These are phyloP conservation scores for Arthroderma sp. DNA, from an alignment of 2,329 filamentous ascomycete genomes.

Conservation along the genomic window DNA sequence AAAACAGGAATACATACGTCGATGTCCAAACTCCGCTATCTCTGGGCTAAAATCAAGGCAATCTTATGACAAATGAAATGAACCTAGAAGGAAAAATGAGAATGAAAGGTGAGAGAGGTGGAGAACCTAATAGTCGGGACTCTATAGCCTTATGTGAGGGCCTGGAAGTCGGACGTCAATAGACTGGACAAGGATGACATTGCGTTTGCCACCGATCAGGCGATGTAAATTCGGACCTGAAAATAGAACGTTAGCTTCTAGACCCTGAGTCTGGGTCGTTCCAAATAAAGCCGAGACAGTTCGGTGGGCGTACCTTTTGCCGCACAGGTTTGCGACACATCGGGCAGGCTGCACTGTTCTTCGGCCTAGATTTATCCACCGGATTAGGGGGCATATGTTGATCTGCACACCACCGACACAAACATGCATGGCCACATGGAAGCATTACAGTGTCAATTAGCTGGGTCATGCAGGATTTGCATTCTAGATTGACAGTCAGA, in stretches of 20 bases:
- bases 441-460: constrained; percentile 39
- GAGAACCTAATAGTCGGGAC: neutral
- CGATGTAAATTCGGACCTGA: constrained; percentile 2
- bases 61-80: too few species aligned
- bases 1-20: too few species aligned
- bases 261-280: too few species aligned
- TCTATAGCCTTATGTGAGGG: too few species aligned
- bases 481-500: constrained; percentile 38
- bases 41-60: too few species aligned
- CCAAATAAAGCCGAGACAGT: too few species aligned
- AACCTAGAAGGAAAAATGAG: neutral
- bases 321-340: constrained; percentile 18
- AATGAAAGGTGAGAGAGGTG: neutral
- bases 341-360: constrained; percentile 14
- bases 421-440: constrained; percentile 42
- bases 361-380: constrained; percentile 17
- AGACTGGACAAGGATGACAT: neutral
- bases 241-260: neutral
- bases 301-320: constrained; percentile 15
- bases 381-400: constrained; percentile 34
- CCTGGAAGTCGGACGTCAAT: too few species aligned
- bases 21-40: too few species aligned
- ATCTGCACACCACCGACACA: constrained; percentile 44
- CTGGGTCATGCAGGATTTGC: constrained; percentile 41
- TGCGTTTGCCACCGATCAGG: neutral